Percentiles rank a stretch among this genome's conserved stretches.
phyloP scores from a whole-genome alignment of 2,329 filamentous ascomycete genomes.

The Westerdykella aurantiaca region DNA sequence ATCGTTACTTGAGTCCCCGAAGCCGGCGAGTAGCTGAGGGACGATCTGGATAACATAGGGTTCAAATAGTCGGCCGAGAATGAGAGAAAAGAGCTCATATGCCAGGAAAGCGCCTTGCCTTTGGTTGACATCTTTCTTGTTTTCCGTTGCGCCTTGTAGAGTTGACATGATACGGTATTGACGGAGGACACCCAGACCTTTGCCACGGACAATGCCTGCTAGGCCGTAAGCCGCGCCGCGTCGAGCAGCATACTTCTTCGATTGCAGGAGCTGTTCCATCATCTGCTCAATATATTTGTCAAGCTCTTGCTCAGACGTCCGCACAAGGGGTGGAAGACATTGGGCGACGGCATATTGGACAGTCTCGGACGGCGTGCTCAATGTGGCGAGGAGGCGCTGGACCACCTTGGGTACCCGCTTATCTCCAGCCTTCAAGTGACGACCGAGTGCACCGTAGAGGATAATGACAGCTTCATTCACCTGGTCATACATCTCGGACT shows the following conservation, averaged over 20 bases:
- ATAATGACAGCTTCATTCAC: slow-evolving; percentile 97
- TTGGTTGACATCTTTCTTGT: slow-evolving; percentile 87
- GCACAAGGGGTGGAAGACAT: slow-evolving; percentile 86
- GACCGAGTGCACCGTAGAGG: slow-evolving; percentile 88
- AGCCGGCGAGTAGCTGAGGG: slow-evolving; percentile 79
- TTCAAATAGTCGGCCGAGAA: slow-evolving; percentile 86
- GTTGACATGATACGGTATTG: slow-evolving; percentile 82
- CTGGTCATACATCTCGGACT: slow-evolving; percentile 73
- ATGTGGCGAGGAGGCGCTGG: slow-evolving; percentile 73
- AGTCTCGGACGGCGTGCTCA: slow-evolving; percentile 91
- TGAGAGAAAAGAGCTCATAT: slow-evolving; percentile 81
- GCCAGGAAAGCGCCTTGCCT: slow-evolving; percentile 83
- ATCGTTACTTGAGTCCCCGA: slow-evolving; percentile 81
- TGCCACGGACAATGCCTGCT: slow-evolving; percentile 82
- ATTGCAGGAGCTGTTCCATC: slow-evolving; percentile 73
- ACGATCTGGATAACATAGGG: slow-evolving; percentile 96
- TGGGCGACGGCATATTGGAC: slow-evolving; percentile 96
- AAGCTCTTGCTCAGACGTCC: slow-evolving; percentile 70
- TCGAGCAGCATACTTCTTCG: slow-evolving; percentile 87
- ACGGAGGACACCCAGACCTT: slow-evolving; percentile 72
- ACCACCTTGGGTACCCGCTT: slow-evolving; percentile 82
- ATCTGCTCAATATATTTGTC: slow-evolving; percentile 75
- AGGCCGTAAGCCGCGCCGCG: slow-evolving; percentile 93
- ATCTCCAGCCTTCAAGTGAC: slow-evolving; percentile 81
- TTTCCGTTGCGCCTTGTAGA: slow-evolving; percentile 77